Base-by-base conservation (phyloP, 2,329 filamentous ascomycete genomes). In the Fusarium mangiferae region DNA sequence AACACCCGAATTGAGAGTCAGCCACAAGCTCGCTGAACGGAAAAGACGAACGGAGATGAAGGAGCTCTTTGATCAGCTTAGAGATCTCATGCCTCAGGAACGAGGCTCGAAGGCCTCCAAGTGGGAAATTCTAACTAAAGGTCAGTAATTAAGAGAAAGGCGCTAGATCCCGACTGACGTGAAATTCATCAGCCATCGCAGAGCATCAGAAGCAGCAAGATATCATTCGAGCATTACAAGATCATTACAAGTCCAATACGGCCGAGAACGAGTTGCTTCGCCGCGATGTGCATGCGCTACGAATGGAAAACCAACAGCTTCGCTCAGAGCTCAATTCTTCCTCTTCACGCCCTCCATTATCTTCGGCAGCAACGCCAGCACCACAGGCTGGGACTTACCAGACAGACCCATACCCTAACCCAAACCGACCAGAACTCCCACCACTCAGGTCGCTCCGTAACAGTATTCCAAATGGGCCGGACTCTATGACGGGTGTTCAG, bases 11-110 rank as follows among this genome's bases (percentile, higher is more conserved):
- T 85, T 96, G 44, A 90, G 94, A 28, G 90, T 96, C 55, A 96
- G 93, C 79, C 94, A 96, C 83, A 96, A 96, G 82, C 88, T 96
- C 63, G 94, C 94, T 0, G 94, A 96, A 82, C 88, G 94, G 42
- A 96, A 96, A 84, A 89, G 94, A 44, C 87, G 94, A 69, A 95
- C 93, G 14, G 94, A 96, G 80, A 96, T 96, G 94, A 96, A 96
- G 83, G 92, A 94, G 78, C 84, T 96, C 0, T 96, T 96, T 78
- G 94, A 96, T 74, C 92, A 94, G 76, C 84, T 96, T 14, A 90
- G 94, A 75, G 91, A 93, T 74, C 86, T 94, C 42, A 91, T 96
- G 84, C 93, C 93, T 3, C 92, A 94, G 75, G 93, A 94, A 77
- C 90, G 94, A 22, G 94, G 94, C 4, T 92, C 92, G 30, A 97